phyloP scores from a whole-genome alignment of 129 eudicot species.

The Centrapalus pauciflorus region DNA sequence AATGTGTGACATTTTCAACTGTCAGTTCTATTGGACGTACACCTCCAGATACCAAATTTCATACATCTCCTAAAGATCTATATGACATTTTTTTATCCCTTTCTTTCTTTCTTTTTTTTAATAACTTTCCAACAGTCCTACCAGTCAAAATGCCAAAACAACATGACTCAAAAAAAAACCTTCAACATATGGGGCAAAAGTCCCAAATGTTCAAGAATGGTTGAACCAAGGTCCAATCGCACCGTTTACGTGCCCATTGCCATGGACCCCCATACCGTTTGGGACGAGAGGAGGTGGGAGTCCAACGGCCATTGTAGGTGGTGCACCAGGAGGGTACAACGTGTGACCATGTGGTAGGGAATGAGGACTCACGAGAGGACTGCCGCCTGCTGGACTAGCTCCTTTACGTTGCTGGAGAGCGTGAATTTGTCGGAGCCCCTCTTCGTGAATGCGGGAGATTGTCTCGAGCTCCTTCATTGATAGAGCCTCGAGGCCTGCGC shows the following conservation, averaged over 20 bases:
- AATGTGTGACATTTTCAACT: slow-evolving; percentile 30
- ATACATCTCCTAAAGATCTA: not conserved
- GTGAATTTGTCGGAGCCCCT: slow-evolving; percentile 83
- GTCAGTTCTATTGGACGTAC: slow-evolving; percentile 20
- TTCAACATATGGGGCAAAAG: slow-evolving; percentile 16
- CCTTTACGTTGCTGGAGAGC: slow-evolving; percentile 70
- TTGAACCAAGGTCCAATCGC: slow-evolving; percentile 88
- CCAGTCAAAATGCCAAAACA: slow-evolving; percentile 51
- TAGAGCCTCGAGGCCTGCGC: slow-evolving; percentile 78
- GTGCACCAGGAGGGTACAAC: slow-evolving; percentile 48
- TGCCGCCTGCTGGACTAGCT: slow-evolving; percentile 50
- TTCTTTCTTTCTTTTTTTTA: too few relatives aligned
- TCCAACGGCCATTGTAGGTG: slow-evolving; percentile 71
- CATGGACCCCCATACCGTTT: slow-evolving; percentile 63
- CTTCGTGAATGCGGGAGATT: slow-evolving; percentile 83
- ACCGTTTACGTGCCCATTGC: slow-evolving; percentile 81
- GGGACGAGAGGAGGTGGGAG: slow-evolving; percentile 49
- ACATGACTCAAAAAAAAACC: slow-evolving; percentile 27
- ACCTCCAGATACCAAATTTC: not conserved
- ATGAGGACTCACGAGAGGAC: slow-evolving; percentile 60
- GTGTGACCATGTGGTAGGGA: slow-evolving; percentile 53
- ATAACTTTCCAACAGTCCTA: slow-evolving; percentile 32
- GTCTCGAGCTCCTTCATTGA: slow-evolving; percentile 95
- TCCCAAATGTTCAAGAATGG: slow-evolving; percentile 67
- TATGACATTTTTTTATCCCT: not conserved